Conservation (phyloP, 805 yeast species). For the Clavispora fructus region DNA sequence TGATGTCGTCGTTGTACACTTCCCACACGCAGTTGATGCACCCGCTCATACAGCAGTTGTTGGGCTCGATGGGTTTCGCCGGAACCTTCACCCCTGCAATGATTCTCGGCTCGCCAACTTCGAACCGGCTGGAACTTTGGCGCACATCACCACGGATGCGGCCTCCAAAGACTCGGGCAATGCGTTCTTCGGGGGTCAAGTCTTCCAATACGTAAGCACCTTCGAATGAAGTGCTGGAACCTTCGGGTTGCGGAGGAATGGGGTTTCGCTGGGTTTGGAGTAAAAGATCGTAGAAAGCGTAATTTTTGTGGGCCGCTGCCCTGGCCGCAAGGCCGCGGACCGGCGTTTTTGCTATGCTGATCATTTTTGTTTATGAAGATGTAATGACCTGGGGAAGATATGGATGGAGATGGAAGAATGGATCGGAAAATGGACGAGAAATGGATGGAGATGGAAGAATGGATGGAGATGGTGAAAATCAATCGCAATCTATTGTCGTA, state of each 20-base stretch:
- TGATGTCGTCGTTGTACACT: constrained; percentile 77
- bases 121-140: constrained; percentile 30
- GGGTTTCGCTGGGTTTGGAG: constrained; percentile 18
- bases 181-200: constrained; percentile 41
- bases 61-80: constrained; percentile 82
- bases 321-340: background rate
- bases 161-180: constrained; percentile 50
- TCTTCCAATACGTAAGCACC: constrained; percentile 27
- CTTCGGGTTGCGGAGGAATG: background rate
- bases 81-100: constrained; percentile 72
- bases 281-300: constrained; percentile 34
- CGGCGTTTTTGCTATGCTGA: background rate
- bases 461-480: too few species aligned
- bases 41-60: constrained; percentile 96
- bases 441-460: too few species aligned
- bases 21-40: constrained; percentile 98
- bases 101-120: constrained; percentile 30
- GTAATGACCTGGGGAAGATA: background rate
- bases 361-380: background rate
- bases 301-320: constrained; percentile 8
- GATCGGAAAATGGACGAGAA: too few species aligned
- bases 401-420: too few species aligned
- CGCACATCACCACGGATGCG: constrained; percentile 50
- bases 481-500: too few species aligned
- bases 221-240: constrained; percentile 17